Conservation (phyloP, 2,329 filamentous ascomycete genomes). For the Arthrobotrys iridis region DNA sequence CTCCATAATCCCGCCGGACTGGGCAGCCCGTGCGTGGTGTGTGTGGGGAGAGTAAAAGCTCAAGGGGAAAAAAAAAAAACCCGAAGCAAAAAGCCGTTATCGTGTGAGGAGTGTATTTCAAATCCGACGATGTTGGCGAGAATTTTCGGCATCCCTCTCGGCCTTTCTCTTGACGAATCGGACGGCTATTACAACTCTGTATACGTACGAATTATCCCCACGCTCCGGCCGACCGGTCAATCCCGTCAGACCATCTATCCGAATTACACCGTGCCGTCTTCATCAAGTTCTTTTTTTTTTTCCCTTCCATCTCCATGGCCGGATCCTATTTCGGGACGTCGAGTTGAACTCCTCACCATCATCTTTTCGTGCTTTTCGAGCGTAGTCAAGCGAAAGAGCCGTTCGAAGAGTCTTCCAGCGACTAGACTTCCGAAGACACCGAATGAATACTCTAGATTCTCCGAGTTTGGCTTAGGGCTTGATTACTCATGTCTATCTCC, state of each 20-base stretch:
- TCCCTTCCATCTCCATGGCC: background rate
- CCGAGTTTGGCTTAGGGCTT: slow-evolving; percentile 34
- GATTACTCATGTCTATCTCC: slow-evolving; percentile 37
- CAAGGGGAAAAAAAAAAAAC: slow-evolving; percentile 2
- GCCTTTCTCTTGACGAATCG: slow-evolving; percentile 29
- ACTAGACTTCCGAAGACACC: background rate
- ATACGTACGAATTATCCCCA: slow-evolving; percentile 39
- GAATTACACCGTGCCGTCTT: slow-evolving; percentile 41
- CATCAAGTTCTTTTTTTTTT: background rate
- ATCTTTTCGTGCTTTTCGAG: slow-evolving; percentile 12
- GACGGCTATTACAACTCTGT: background rate
- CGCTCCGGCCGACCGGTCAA: slow-evolving; percentile 36
- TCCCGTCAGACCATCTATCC: slow-evolving; percentile 46
- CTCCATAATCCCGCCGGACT: slow-evolving; percentile 47
- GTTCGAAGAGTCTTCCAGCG: slow-evolving; percentile 11
- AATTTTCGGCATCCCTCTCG: slow-evolving; percentile 37
- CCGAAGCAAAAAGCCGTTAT: background rate
- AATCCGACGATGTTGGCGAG: slow-evolving; percentile 18
- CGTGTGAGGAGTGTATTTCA: slow-evolving; percentile 4
- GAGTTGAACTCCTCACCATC: slow-evolving; percentile 26
- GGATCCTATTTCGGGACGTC: slow-evolving; percentile 42
- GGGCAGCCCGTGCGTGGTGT: slow-evolving; percentile 30
- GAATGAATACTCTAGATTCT: slow-evolving; percentile 23
- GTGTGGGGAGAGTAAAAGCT: background rate
- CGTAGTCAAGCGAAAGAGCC: background rate